phyloP scores from a whole-genome alignment of 1,284 basidiomycete species.

The Rhodotorula mucilaginosa region DNA sequence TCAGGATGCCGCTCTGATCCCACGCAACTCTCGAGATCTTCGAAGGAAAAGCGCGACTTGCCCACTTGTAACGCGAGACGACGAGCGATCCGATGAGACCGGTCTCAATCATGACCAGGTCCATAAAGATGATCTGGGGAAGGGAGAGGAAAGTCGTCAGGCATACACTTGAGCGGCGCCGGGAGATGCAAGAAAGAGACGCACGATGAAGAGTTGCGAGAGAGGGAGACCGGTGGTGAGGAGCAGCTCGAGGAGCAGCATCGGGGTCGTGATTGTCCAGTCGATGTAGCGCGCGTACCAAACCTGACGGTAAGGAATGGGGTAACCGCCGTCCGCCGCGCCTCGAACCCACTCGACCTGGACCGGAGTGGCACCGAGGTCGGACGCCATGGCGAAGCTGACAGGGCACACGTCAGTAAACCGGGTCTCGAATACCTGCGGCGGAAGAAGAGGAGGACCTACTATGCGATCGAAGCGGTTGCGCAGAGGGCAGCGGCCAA shows the following conservation, averaged over 20 bases:
- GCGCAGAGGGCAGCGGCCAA: constrained; percentile 44
- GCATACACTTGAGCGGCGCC: no score
- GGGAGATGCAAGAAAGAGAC: constrained; percentile 33
- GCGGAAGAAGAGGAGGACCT: not conserved
- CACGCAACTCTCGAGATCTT: not conserved
- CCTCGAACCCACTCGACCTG: constrained; percentile 54
- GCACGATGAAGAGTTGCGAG: constrained; percentile 56
- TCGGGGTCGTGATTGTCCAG: constrained; percentile 59
- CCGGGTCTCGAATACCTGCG: no score
- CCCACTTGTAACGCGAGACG: constrained; percentile 55
- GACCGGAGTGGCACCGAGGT: constrained; percentile 59
- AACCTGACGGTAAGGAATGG: not conserved
- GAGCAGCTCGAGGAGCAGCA: constrained; percentile 58
- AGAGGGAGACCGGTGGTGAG: constrained; percentile 58
- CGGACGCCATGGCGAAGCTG: constrained; percentile 60
- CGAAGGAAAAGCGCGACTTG: not conserved
- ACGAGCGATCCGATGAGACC: constrained; percentile 59
- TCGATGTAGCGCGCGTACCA: constrained; percentile 59
- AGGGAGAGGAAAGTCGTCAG: no score
- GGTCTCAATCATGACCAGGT: constrained; percentile 53
- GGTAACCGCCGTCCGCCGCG: constrained; percentile 2
- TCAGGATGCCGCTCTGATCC: not conserved
- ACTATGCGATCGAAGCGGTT: constrained; percentile 46
- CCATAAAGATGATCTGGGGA: constrained; percentile 52
- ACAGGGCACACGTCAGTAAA: not conserved